phyloP scores from a whole-genome alignment of 2,329 filamentous ascomycete species.

The Phaeosphaeria sp. region DNA sequence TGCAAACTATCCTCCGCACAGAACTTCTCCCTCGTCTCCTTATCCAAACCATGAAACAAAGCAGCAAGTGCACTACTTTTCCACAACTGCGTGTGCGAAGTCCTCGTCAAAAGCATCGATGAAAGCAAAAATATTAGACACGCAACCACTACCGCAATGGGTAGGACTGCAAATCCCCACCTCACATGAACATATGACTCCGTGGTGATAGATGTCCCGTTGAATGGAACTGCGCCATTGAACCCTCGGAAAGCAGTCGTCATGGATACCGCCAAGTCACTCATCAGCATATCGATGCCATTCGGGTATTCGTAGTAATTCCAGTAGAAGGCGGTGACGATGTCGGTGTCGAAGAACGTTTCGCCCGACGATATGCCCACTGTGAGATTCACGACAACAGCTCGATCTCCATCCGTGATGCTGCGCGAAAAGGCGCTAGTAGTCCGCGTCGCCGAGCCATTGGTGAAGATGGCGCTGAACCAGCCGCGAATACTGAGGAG shows the following conservation, averaged over 20 bases:
- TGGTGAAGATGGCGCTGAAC: conserved; percentile 20
- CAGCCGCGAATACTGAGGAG: conserved; percentile 18
- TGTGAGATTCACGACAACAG: conserved; percentile 21
- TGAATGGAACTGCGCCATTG: conserved; percentile 11
- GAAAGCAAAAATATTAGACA: conserved; percentile 14
- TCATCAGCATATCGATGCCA: conserved; percentile 22
- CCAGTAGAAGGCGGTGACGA: conserved; percentile 22
- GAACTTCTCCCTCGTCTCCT: conserved; percentile 16
- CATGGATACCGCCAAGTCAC: conserved; percentile 19
- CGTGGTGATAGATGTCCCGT: conserved; percentile 13
- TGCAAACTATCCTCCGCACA: conserved; percentile 5
- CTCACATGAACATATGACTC: conserved; percentile 19
- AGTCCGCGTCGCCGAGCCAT: conserved; percentile 20
- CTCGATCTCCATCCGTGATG: conserved; percentile 19
- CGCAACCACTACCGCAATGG: conserved; percentile 12
- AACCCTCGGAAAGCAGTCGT: conserved; percentile 21
- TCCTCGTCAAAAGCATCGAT: conserved; percentile 16
- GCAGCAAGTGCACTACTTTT: conserved; percentile 19
- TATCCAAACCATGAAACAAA: conserved; percentile 17
- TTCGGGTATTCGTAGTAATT: conserved; percentile 19
- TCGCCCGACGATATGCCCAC: conserved; percentile 21
- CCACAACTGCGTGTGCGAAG: conserved; percentile 17
- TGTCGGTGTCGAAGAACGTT: conserved; percentile 21
- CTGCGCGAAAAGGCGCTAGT: conserved; percentile 20
- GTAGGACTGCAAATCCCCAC: conserved; percentile 19